Evolutionary conservation across 2,329 filamentous ascomycete species (phyloP).

Genomic region (Chrysoporthe deuterocubensis): DNA sequence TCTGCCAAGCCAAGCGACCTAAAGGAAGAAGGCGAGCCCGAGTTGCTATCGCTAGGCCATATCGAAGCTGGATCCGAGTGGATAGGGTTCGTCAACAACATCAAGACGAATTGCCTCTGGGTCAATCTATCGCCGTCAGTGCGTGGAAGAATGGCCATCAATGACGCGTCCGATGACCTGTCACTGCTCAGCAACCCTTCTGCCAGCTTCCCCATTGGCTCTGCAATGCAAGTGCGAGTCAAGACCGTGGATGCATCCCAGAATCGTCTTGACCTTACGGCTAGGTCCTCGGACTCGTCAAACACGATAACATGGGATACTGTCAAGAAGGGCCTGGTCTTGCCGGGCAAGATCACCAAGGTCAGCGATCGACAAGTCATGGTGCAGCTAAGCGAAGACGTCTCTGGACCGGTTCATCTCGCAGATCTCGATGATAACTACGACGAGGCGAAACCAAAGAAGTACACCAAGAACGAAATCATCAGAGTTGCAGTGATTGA

Average conservation of each 20-base stretch:
- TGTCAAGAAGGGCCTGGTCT: slow-evolving; percentile 76
- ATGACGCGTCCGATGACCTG: slow-evolving; percentile 87
- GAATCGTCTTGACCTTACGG: slow-evolving; percentile 82
- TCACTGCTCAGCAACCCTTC: slow-evolving; percentile 76
- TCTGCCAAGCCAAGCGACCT: slow-evolving; percentile 76
- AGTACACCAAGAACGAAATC: slow-evolving; percentile 82
- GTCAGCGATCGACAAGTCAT: slow-evolving; percentile 81
- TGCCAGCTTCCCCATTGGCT: slow-evolving; percentile 86
- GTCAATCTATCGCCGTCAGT: slow-evolving; percentile 88
- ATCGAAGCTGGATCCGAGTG: slow-evolving; percentile 73
- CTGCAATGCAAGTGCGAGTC: slow-evolving; percentile 80
- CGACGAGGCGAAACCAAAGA: slow-evolving; percentile 73
- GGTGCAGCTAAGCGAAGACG: slow-evolving; percentile 79
- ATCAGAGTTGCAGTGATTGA: slow-evolving; percentile 84
- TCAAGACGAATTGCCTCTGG: slow-evolving; percentile 80
- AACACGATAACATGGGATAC: slow-evolving; percentile 68
- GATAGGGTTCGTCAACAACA: slow-evolving; percentile 90
- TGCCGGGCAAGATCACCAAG: slow-evolving; percentile 85
- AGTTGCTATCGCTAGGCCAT: slow-evolving; percentile 70
- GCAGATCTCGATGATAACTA: slow-evolving; percentile 89
- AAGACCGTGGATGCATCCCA: slow-evolving; percentile 73
- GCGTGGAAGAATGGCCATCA: slow-evolving; percentile 77
- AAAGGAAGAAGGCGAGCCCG: slow-evolving; percentile 44
- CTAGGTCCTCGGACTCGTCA: slow-evolving; percentile 64
- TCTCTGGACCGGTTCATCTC: slow-evolving; percentile 80